These are phyloP conservation scores for Puccinia novopanici DNA, from an alignment of 1,284 basidiomycete genomes.

Conservation along the genomic window DNA sequence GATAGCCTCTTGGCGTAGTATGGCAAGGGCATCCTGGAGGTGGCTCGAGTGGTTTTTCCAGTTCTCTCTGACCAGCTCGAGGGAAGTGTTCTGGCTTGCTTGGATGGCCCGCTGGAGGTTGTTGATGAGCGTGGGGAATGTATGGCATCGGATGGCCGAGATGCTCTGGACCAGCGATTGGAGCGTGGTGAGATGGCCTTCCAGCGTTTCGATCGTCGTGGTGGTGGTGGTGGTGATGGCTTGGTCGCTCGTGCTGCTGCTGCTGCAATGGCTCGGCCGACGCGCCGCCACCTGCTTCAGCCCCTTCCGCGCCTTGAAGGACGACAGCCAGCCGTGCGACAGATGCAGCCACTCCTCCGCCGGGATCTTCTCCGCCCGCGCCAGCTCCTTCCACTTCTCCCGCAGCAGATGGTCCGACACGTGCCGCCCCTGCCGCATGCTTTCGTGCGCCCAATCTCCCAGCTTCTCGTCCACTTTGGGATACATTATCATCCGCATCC, in stretches of 20 bases:
- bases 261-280: not conserved
- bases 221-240: not conserved
- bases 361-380: slow-evolving; percentile 1
- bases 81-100: not conserved
- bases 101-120: not conserved
- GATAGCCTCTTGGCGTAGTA: not conserved
- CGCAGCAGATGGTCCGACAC: slow-evolving; percentile 11
- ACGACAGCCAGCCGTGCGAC: slow-evolving; percentile 27
- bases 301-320: slow-evolving; percentile 14
- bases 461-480: slow-evolving; percentile 5
- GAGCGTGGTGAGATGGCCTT: not conserved
- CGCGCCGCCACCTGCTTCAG: not conserved
- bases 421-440: not conserved
- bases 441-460: slow-evolving; percentile 20
- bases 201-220: not conserved
- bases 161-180: not conserved
- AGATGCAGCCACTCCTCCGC: slow-evolving; percentile 28
- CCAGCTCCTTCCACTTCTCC: slow-evolving; percentile 38
- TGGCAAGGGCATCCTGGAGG: not conserved
- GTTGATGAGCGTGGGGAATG: not conserved
- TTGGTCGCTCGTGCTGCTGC: too few relatives aligned
- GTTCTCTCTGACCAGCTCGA: not conserved
- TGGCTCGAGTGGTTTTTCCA: not conserved
- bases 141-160: not conserved
- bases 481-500: slow-evolving; percentile 13